A percentile compares a stretch with the other conserved stretches of the same genome.
Evolutionary conservation across 768 basidiomycete genomes (phyloP).

Genomic region (Russula griseocarnosa): DNA sequence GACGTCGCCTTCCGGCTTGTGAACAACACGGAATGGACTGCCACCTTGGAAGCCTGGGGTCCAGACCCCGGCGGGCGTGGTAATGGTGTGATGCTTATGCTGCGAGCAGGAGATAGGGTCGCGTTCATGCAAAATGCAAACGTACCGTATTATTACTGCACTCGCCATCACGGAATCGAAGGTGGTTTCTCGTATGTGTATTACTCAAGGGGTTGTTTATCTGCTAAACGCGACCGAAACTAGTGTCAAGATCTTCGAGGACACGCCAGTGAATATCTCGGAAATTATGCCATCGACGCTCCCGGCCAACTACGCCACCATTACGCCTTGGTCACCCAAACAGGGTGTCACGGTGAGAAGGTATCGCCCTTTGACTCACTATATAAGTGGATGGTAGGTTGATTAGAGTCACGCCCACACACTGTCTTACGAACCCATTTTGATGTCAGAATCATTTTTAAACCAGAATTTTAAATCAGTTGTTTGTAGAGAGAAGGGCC

Average conservation of each 20-base stretch:
- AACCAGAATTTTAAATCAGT: too few relatives aligned
- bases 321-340: conserved; percentile 15
- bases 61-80: conserved; percentile 34
- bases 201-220: not conserved
- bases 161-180: conserved; percentile 40
- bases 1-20: conserved; percentile 50
- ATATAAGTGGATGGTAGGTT: conserved; percentile 20
- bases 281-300: conserved; percentile 19
- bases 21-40: conserved; percentile 44
- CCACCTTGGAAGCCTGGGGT: conserved; percentile 38
- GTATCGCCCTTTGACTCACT: conserved; percentile 22
- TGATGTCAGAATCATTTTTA: not conserved
- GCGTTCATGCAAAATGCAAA: conserved; percentile 50
- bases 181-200: conserved; percentile 45
- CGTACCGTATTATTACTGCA: conserved; percentile 44
- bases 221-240: not conserved
- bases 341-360: conserved; percentile 20
- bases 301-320: conserved; percentile 17
- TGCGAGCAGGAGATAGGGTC: conserved; percentile 42
- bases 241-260: conserved; percentile 20
- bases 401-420: not conserved
- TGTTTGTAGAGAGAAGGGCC: not conserved
- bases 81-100: conserved; percentile 32
- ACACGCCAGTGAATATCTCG: conserved; percentile 19
- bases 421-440: conserved; percentile 2